A percentile compares a stretch with the other conserved stretches of the same genome.
These are phyloP conservation scores for Aspergillus ellipticus DNA, from an alignment of 495 filamentous ascomycete species.

Conservation along the genomic window DNA sequence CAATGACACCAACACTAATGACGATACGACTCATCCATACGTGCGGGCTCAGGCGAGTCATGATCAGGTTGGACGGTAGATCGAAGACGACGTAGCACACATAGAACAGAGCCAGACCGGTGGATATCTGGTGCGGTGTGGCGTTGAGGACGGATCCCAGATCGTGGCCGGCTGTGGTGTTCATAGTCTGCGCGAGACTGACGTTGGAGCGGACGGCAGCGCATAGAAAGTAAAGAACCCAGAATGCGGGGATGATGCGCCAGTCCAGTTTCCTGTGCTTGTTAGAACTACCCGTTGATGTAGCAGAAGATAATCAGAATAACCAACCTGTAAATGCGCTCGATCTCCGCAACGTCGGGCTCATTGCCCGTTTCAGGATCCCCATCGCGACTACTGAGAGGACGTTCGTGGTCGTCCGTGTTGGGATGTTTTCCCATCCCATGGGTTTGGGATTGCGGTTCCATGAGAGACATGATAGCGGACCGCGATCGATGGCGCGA, in stretches of 20 bases:
- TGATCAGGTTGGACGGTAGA: constrained; percentile 83
- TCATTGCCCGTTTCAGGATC: constrained; percentile 26
- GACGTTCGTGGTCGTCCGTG: constrained; percentile 25
- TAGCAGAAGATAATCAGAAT: not conserved
- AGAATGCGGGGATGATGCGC: constrained; percentile 87
- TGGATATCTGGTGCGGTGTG: constrained; percentile 71
- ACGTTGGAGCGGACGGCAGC: constrained; percentile 90
- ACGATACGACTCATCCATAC: constrained; percentile 95
- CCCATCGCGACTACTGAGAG: constrained; percentile 15
- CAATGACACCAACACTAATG: constrained; percentile 79
- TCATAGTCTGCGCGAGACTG: constrained; percentile 89
- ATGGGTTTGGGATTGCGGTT: constrained; percentile 2
- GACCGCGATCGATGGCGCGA: not conserved
- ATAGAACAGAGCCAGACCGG: constrained; percentile 81
- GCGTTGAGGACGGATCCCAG: constrained; percentile 63
- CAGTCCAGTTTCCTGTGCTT: constrained; percentile 64
- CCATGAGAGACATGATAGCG: constrained; percentile 12
- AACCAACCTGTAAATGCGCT: constrained; percentile 40
- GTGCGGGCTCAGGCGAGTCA: constrained; percentile 78
- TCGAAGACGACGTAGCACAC: constrained; percentile 89
- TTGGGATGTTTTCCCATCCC: constrained; percentile 19
- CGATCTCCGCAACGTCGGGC: constrained; percentile 32
- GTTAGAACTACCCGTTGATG: not conserved
- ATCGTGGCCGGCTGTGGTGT: constrained; percentile 61
- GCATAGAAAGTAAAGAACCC: constrained; percentile 90